phyloP scores from a whole-genome alignment of 2,329 filamentous ascomycete genomes.

The Fusarium albosuccineum region DNA sequence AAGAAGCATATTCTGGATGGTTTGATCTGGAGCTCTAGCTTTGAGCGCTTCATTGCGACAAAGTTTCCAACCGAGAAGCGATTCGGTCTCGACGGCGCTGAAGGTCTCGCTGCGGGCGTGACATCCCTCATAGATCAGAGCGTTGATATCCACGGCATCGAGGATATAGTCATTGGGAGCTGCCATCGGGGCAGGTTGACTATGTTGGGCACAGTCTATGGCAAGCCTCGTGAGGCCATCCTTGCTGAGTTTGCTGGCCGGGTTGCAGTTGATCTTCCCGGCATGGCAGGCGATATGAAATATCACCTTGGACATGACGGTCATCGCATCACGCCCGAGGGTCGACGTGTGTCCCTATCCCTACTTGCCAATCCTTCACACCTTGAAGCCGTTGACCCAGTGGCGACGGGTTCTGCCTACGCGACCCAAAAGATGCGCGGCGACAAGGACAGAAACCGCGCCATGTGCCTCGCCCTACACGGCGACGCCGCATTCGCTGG shows the following conservation, averaged over 20 bases:
- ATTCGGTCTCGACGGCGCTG: slow-evolving; percentile 96
- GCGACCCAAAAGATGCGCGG: slow-evolving; percentile 98
- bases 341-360: slow-evolving; percentile 96
- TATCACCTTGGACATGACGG: slow-evolving; percentile 99
- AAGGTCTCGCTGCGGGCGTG: slow-evolving; percentile 97
- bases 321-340: slow-evolving; percentile 94
- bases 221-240: slow-evolving; percentile 98
- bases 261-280: slow-evolving; percentile 87
- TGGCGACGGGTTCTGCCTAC: slow-evolving; percentile 95
- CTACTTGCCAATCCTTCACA: slow-evolving; percentile 98
- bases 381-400: slow-evolving; percentile 96
- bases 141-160: slow-evolving; percentile 91
- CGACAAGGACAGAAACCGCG: slow-evolving; percentile 82
- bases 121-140: slow-evolving; percentile 98
- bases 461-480: slow-evolving; percentile 95
- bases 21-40: slow-evolving; percentile 96
- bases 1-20: slow-evolving; percentile 96
- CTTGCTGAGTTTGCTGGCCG: slow-evolving; percentile 97
- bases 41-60: slow-evolving; percentile 91
- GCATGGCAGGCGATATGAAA: slow-evolving; percentile 92
- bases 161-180: slow-evolving; percentile 99
- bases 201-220: slow-evolving; percentile 95
- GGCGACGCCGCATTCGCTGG: slow-evolving; percentile 97
- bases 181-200: slow-evolving; percentile 98
- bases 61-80: slow-evolving; percentile 99